phyloP scores from a whole-genome alignment of 106 monocot species.

The Dendrobium huoshanense region DNA sequence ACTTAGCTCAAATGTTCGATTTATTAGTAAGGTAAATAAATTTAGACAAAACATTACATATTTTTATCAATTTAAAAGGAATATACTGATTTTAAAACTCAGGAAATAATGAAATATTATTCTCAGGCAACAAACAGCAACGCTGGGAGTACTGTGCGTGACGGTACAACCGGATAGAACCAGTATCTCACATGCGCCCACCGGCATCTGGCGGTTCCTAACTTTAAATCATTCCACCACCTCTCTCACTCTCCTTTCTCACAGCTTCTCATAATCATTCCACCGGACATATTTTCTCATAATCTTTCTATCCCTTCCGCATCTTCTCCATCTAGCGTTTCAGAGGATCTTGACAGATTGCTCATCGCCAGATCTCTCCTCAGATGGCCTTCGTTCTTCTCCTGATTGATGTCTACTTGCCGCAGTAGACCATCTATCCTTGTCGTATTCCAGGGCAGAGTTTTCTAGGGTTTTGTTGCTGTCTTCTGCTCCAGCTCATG shows the following conservation, averaged over 20 bases:
- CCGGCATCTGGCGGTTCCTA: slow-evolving; percentile 9
- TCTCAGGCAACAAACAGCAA: too few species aligned
- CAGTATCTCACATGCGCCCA: slow-evolving; percentile 10
- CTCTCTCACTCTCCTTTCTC: not conserved
- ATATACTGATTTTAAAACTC: too few species aligned
- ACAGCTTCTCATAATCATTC: not conserved
- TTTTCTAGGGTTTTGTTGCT: slow-evolving; percentile 7
- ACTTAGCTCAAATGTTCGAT: too few species aligned
- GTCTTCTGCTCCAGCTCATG: not conserved
- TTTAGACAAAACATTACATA: too few species aligned
- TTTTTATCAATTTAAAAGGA: too few species aligned
- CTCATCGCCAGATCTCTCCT: not conserved
- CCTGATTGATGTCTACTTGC: slow-evolving; percentile 8
- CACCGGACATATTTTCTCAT: not conserved
- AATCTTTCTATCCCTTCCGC: not conserved
- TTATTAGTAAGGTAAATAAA: too few species aligned
- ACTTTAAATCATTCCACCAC: not conserved
- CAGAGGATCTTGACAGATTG: not conserved
- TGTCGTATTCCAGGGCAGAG: not conserved
- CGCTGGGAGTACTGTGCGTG: too few species aligned
- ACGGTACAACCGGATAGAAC: slow-evolving; percentile 13
- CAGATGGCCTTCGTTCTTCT: not conserved
- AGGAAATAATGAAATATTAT: too few species aligned
- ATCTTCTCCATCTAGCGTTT: not conserved
- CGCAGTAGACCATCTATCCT: not conserved